Evolutionary conservation across 805 yeast genomes (phyloP).

Genomic region (Yarrowia sp.): DNA sequence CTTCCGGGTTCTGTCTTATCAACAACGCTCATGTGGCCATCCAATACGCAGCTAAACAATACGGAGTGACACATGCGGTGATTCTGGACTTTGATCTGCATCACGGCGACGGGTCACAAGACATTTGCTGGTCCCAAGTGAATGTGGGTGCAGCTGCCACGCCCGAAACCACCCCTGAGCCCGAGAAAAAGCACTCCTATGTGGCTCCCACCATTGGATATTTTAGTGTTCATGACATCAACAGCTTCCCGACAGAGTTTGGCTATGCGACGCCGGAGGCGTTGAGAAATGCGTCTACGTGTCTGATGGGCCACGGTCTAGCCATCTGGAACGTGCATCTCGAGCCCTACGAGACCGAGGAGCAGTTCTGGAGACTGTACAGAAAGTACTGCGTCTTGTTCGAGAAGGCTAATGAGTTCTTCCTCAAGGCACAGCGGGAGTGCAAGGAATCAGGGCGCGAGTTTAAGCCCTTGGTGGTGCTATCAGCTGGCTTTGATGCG

Average conservation of each 20-base stretch:
- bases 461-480: constrained; percentile 66
- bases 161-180: constrained; percentile 19
- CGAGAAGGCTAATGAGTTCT: constrained; percentile 69
- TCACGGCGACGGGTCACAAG: constrained; percentile 91
- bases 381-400: constrained; percentile 67
- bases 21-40: constrained; percentile 84
- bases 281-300: constrained; percentile 77
- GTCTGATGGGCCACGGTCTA: constrained; percentile 76
- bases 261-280: constrained; percentile 77
- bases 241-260: constrained; percentile 82
- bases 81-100: constrained; percentile 84
- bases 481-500: constrained; percentile 90
- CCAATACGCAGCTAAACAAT: constrained; percentile 70
- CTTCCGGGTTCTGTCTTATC: constrained; percentile 82
- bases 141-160: constrained; percentile 45
- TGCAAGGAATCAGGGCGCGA: constrained; percentile 50
- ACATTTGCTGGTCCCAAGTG: constrained; percentile 81
- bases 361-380: constrained; percentile 70
- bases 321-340: constrained; percentile 86
- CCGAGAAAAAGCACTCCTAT: constrained; percentile 45
- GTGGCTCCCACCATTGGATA: constrained; percentile 76
- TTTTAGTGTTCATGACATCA: constrained; percentile 83
- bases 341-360: constrained; percentile 66
- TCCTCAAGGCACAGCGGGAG: constrained; percentile 47
- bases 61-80: constrained; percentile 78